A percentile compares a stretch with the other conserved stretches of the same genome.
These are phyloP conservation scores for Aspergillus sclerotialis DNA, from an alignment of 2,329 filamentous ascomycete species.

Conservation along the genomic window DNA sequence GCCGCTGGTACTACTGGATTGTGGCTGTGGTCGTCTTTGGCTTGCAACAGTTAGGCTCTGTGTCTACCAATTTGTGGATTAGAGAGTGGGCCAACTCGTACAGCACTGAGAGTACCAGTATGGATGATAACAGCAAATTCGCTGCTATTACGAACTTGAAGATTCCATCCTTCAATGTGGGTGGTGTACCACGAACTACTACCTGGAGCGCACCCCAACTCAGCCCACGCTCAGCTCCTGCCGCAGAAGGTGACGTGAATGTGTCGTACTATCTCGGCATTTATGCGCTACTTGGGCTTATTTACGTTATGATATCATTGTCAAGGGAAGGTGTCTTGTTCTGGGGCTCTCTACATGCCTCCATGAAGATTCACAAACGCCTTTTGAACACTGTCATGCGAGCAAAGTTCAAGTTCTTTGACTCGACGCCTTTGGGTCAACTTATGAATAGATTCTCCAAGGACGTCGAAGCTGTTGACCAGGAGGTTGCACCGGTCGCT, in stretches of 20 bases:
- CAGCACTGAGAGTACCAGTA: conserved; percentile 37
- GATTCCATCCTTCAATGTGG: conserved; percentile 29
- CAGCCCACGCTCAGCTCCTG: conserved; percentile 11
- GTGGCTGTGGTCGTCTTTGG: conserved; percentile 67
- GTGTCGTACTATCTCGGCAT: conserved; percentile 75
- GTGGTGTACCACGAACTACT: conserved; percentile 28
- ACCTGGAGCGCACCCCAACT: conserved; percentile 23
- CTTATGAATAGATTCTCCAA: conserved; percentile 99
- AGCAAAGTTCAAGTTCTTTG: conserved; percentile 96
- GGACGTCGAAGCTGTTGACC: conserved; percentile 88
- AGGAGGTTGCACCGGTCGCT: conserved; percentile 88
- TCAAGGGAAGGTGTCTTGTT: conserved; percentile 83
- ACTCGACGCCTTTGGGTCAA: conserved; percentile 89
- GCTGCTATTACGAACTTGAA: conserved; percentile 33
- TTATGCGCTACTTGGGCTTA: conserved; percentile 71
- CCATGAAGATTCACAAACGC: conserved; percentile 70
- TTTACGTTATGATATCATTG: conserved; percentile 75
- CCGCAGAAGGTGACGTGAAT: conserved; percentile 53
- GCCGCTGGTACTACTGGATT: conserved; percentile 93
- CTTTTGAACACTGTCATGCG: conserved; percentile 74
- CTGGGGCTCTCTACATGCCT: conserved; percentile 82
- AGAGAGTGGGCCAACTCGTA: conserved; percentile 93
- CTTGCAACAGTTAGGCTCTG: conserved; percentile 74
- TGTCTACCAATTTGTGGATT: conserved; percentile 92
- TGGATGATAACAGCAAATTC: conserved; percentile 32